Base-by-base conservation (phyloP, 2,329 filamentous ascomycete species). In the Aureobasidium musti region DNA sequence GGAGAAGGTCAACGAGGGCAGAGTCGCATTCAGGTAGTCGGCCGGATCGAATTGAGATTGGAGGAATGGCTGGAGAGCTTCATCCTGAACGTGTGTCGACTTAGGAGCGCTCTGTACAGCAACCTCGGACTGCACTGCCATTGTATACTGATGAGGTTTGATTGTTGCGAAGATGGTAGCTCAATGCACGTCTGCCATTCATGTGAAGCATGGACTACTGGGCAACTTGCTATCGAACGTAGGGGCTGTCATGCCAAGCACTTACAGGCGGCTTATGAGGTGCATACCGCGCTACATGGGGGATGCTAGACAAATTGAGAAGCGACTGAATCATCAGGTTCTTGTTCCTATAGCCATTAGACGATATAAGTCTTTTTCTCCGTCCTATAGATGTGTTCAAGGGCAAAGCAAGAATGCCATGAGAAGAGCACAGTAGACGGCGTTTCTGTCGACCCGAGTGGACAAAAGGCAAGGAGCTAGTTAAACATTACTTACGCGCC, bases 1-100 rank as follows among this genome's bases (percentile, higher is more conserved):
- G 30, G 81, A 79, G 49, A 84, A 77, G 56, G 82, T 82, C 23
- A 96, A 82, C 1, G 89, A 81, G 5, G 92, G 91, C 0, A 98
- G 82, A 0, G 86, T 85, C 67, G 87, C 82, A 78, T 98, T 98
- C 73, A 98, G 87, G 77, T 92, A 97, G 56, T 90, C 87, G 70
- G 89, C 90, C 4, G 93, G 85, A 76, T 97, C 91, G 78, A 98
- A 98, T 52, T 85, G 82, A 5, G 89, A 83, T 59, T 87, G 82
- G 43, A 94, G 83, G 77, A 97, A 97, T 65, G 89, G 87, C 66
- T 86, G 86, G 3, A 96, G 84, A 65, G 87, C 86, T 14, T 88
- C 84, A 74, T 96, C 92, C 68, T 89, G 80, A 43, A 91, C 84
- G 76, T 93, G 87, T 65, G 82, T 77, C 5, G 87, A 87, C 72